Conservation (phyloP, 129 eudicot species). For the Flaveria trinervia region DNA sequence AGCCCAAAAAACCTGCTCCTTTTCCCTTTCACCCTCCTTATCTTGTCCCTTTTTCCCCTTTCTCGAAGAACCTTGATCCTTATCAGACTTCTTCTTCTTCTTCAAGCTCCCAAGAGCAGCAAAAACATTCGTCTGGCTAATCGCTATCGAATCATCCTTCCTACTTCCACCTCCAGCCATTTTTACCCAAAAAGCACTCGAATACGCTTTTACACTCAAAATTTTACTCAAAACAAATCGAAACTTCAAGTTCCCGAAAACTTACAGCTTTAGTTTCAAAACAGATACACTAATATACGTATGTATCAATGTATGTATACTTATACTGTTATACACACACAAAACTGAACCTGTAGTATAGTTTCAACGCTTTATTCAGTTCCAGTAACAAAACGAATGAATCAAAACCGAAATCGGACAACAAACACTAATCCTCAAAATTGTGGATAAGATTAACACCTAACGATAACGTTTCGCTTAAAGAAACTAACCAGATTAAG, state of each 20-base stretch:
- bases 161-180: slow-evolving; percentile 95
- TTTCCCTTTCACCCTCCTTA: slow-evolving; percentile 40
- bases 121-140: slow-evolving; percentile 75
- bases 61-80: slow-evolving; percentile 46
- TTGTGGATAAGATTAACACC: slow-evolving; percentile 29
- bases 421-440: not conserved
- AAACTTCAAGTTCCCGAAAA: slow-evolving; percentile 18
- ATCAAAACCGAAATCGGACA: slow-evolving; percentile 11
- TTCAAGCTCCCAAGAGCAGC: slow-evolving; percentile 82
- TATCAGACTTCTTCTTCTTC: slow-evolving; percentile 90
- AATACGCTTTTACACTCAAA: slow-evolving; percentile 11
- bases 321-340: slow-evolving; percentile 34
- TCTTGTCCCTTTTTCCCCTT: slow-evolving; percentile 47
- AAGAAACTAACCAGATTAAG: slow-evolving; percentile 20
- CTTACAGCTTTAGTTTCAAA: slow-evolving; percentile 19
- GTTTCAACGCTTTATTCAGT: slow-evolving; percentile 10
- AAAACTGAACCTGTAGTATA: slow-evolving; percentile 29
- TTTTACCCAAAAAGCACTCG: slow-evolving; percentile 28
- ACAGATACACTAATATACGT: slow-evolving; percentile 24
- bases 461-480: not conserved
- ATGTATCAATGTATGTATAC: slow-evolving; percentile 17
- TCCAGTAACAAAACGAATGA: not conserved
- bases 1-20: slow-evolving; percentile 77
- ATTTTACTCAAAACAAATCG: not conserved
- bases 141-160: slow-evolving; percentile 65